Percentiles rank a stretch among this genome's conserved stretches.
Conservation (phyloP, 371 early-diverging fungal genomes). For the Nematocida minor region DNA sequence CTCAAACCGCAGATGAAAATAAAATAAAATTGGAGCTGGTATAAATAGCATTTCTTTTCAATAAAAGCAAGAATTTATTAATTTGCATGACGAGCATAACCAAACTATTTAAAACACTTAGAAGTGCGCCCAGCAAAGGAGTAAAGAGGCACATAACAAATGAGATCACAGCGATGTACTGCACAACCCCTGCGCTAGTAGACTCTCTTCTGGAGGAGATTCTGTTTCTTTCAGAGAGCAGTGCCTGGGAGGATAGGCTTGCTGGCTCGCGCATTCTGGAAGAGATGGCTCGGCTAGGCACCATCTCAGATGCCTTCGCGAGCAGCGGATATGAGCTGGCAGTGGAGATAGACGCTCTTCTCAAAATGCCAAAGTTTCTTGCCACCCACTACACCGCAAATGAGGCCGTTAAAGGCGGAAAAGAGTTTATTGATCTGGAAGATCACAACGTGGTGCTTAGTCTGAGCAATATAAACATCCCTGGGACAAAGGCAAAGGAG, state of each 20-base stretch:
- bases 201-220: slow-evolving; percentile 16
- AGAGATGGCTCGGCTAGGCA: slow-evolving; percentile 15
- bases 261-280: slow-evolving; percentile 33
- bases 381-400: slow-evolving; percentile 24
- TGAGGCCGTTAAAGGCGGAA: background rate
- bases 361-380: slow-evolving; percentile 26
- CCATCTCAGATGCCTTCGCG: slow-evolving; percentile 24
- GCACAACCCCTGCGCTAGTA: background rate
- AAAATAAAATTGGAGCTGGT: too few relatives aligned
- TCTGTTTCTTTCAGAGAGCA: slow-evolving; percentile 13
- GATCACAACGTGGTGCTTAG: slow-evolving; percentile 50
- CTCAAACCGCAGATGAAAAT: too few relatives aligned
- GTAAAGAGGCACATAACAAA: slow-evolving; percentile 57
- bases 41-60: slow-evolving; percentile 28
- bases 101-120: slow-evolving; percentile 62
- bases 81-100: slow-evolving; percentile 52
- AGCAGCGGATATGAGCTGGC: background rate
- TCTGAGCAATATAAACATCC: slow-evolving; percentile 34
- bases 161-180: slow-evolving; percentile 44
- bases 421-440: slow-evolving; percentile 46
- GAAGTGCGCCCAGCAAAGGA: slow-evolving; percentile 29
- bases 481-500: slow-evolving; percentile 13
- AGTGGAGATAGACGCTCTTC: background rate
- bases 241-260: slow-evolving; percentile 32
- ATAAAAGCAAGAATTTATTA: slow-evolving; percentile 36